Evolutionary conservation across 768 basidiomycete genomes (phyloP).

Genomic region (Pulveroboletus sp.): DNA sequence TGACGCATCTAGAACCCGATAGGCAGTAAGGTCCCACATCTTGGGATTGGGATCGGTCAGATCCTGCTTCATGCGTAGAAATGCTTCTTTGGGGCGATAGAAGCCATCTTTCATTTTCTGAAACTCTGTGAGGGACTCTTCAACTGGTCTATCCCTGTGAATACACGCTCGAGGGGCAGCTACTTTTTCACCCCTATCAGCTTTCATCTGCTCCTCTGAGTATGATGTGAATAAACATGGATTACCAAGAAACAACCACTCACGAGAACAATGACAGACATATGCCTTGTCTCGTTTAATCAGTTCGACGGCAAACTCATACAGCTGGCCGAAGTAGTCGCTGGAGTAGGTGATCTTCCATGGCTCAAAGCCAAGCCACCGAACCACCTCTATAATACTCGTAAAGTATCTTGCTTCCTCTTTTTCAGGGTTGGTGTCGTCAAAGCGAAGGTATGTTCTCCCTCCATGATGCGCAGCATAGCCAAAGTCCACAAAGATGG

Average conservation of each 20-base stretch:
- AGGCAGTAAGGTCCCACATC: slow-evolving; percentile 99
- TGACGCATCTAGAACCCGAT: slow-evolving; percentile 84
- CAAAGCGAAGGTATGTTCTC: slow-evolving; percentile 90
- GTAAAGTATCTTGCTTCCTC: slow-evolving; percentile 97
- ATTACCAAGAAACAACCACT: slow-evolving; percentile 30
- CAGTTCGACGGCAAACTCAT: slow-evolving; percentile 83
- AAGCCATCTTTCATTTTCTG: slow-evolving; percentile 88
- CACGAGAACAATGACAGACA: slow-evolving; percentile 94
- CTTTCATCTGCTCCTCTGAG: slow-evolving; percentile 88
- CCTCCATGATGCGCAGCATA: slow-evolving; percentile 95
- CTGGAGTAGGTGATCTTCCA: slow-evolving; percentile 99
- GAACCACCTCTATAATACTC: slow-evolving; percentile 90
- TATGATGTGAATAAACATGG: slow-evolving; percentile 1
- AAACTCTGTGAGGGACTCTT: slow-evolving; percentile 86
- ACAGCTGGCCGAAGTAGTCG: slow-evolving; percentile 89
- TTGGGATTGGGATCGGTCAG: slow-evolving; percentile 90
- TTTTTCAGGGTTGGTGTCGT: slow-evolving; percentile 98
- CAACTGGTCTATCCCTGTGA: slow-evolving; percentile 84
- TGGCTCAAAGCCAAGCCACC: slow-evolving; percentile 97
- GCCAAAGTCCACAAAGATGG: slow-evolving; percentile 98
- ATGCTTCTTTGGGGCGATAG: slow-evolving; percentile 90
- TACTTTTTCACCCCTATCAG: slow-evolving; percentile 81
- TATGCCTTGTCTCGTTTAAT: slow-evolving; percentile 92
- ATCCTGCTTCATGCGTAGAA: slow-evolving; percentile 97
- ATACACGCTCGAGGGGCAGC: slow-evolving; percentile 79